A percentile compares a stretch with the other conserved stretches of the same genome.
Conservation (phyloP, 768 basidiomycete species). For the Tulasnella calospora region DNA sequence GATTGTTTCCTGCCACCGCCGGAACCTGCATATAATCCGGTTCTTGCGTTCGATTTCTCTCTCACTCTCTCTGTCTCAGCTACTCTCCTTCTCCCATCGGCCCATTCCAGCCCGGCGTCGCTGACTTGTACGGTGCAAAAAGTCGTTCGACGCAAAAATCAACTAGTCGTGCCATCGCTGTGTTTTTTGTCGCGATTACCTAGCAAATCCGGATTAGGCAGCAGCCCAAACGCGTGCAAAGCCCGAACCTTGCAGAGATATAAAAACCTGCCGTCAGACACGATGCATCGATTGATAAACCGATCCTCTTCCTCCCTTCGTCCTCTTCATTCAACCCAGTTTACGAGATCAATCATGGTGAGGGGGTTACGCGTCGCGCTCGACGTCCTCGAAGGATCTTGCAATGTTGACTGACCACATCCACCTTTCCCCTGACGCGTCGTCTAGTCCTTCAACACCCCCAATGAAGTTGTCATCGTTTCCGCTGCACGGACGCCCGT, state of each 20-base stretch:
- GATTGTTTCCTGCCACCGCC: constrained; percentile 14
- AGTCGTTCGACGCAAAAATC: constrained; percentile 20
- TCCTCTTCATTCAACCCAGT: constrained; percentile 23
- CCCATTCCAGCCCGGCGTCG: not conserved
- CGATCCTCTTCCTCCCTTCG: constrained; percentile 15
- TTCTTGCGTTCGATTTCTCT: not conserved
- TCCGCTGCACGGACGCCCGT: constrained; percentile 91
- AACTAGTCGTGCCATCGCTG: not conserved
- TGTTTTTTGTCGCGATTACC: constrained; percentile 17
- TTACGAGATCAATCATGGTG: constrained; percentile 30
- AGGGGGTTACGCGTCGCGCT: constrained; percentile 5
- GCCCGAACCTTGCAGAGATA: constrained; percentile 1
- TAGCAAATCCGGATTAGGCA: constrained; percentile 2
- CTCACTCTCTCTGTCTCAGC: not conserved
- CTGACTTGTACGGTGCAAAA: not conserved
- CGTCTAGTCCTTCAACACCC: constrained; percentile 36
- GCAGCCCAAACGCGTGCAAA: constrained; percentile 6
- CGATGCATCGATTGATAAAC: constrained; percentile 15
- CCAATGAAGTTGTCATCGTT: constrained; percentile 87
- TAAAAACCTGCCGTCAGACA: not conserved
- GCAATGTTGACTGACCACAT: constrained; percentile 10
- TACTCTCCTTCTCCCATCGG: not conserved
- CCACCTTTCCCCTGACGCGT: not conserved
- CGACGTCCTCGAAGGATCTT: not conserved
- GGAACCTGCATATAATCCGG: not conserved